Evolutionary conservation across 2,329 filamentous ascomycete species (phyloP).

Genomic region (Xylaria sp.): DNA sequence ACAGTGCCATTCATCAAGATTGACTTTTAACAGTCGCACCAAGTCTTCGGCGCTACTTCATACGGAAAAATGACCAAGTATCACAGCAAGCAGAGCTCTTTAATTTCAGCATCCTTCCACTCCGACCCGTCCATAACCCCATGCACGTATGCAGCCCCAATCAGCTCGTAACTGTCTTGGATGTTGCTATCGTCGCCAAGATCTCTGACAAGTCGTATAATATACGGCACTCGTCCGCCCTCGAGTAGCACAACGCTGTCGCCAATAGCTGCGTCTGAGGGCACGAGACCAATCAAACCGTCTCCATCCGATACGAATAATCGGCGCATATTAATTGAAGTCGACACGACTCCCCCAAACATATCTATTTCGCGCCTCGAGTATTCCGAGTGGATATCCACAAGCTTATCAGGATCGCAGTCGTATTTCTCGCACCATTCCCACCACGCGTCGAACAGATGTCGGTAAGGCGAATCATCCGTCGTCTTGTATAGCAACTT

Average conservation of each 20-base stretch:
- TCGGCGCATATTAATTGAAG: neutral
- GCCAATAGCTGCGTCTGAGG: neutral
- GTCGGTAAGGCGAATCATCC: neutral
- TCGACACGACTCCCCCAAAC: neutral
- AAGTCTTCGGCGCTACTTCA: no score
- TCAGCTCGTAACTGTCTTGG: neutral
- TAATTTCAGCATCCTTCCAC: neutral
- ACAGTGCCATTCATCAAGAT: neutral
- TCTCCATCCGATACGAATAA: neutral
- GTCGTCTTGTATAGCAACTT: neutral
- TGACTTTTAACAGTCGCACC: neutral
- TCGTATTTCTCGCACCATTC: neutral
- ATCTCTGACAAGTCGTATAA: neutral
- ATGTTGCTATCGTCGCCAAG: neutral
- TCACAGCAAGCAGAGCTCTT: neutral
- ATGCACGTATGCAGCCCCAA: conserved; percentile 4
- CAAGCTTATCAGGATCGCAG: conserved; percentile 2
- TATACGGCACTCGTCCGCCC: neutral
- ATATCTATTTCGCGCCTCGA: neutral
- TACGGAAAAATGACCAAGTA: neutral
- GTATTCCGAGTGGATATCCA: neutral
- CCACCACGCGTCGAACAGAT: neutral
- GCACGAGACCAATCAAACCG: conserved; percentile 1
- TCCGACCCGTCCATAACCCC: neutral
- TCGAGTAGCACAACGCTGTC: neutral